Conservation (phyloP, 331 rosid species). For the Telfairia occidentalis region DNA sequence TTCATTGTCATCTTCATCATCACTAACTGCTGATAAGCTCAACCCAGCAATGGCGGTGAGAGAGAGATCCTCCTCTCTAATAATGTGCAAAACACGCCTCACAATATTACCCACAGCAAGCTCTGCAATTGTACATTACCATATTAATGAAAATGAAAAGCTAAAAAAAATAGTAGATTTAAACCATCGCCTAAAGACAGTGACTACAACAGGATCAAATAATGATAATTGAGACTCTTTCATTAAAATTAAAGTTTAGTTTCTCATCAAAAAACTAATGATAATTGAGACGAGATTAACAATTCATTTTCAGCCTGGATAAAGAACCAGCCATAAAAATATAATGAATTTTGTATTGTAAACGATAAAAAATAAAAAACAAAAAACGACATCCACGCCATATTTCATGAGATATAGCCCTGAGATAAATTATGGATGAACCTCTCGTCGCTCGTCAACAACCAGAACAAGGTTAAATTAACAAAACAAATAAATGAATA, state of each 20-base stretch:
- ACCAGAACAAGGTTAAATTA: not conserved
- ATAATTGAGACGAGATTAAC: not conserved
- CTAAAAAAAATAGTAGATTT: not conserved
- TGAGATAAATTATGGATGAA: not conserved
- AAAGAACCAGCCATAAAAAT: not conserved
- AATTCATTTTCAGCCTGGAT: not conserved
- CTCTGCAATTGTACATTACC: constrained; percentile 45
- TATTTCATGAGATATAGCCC: not conserved
- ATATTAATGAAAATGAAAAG: constrained; percentile 14
- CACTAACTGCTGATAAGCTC: constrained; percentile 62
- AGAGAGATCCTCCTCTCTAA: constrained; percentile 90
- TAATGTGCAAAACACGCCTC: constrained; percentile 88
- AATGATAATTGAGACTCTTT: not conserved
- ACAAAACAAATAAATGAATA: not conserved
- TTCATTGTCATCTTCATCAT: constrained; percentile 68
- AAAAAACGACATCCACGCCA: not conserved
- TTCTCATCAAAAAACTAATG: too few species aligned
- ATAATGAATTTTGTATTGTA: not conserved
- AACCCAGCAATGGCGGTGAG: constrained; percentile 66
- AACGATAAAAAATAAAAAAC: not conserved
- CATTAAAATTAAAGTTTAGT: too few species aligned
- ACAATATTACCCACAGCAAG: constrained; percentile 93
- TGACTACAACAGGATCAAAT: not conserved
- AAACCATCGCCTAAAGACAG: not conserved
- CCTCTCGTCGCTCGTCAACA: not conserved